Base-by-base conservation (phyloP, 768 basidiomycete species). In the Mycena kentingensis region DNA sequence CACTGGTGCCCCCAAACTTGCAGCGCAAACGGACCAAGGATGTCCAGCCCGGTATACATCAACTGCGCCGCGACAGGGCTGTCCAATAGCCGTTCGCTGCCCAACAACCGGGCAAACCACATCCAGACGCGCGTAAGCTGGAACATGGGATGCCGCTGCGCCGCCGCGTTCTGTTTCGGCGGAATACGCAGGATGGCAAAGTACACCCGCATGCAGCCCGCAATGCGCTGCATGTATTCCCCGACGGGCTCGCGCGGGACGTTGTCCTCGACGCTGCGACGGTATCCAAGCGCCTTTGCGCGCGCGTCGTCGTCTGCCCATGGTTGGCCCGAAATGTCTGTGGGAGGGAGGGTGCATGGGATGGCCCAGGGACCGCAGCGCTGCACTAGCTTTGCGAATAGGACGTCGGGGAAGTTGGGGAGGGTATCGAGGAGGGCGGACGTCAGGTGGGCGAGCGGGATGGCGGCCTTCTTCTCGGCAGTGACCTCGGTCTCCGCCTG, bases 401-500 rank as follows among this genome's bases (percentile, higher is more conserved):
- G 84, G 13, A 96, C 76, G 11, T 88, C 78, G 2, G 82, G 72
- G 59, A 99, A 88, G 5, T 77, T 73, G 3, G 84, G 70, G 0
- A 79, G 65, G 13, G 61, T 62, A 45, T 84, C 78, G 48, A 93
- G 77, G 26, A 98, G 76, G 55, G 80, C 84, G 56, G 88, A 78
- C 3, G 90, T 70, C 11, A 97, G 82, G 27, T 82, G 80, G 0
- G 90, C 91, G 21, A 99, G 79, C 0, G 96, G 96, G 31, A 79
- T 76, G 0, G 93, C 94, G 21, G 88, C 88, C 26, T 84, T 83
- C 63, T 88, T 85, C 69, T 95, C 90, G 2, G 94, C 93, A 1
- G 88, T 78, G 8, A 96, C 90, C 69, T 98, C 96, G 0, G 86
- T 88, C 73, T 97, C 94, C 16, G 94, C 94, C 72, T 98, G 96